Evolutionary conservation across 2,329 filamentous ascomycete genomes (phyloP).

Genomic region (Pseudogymnoascus sp.): DNA sequence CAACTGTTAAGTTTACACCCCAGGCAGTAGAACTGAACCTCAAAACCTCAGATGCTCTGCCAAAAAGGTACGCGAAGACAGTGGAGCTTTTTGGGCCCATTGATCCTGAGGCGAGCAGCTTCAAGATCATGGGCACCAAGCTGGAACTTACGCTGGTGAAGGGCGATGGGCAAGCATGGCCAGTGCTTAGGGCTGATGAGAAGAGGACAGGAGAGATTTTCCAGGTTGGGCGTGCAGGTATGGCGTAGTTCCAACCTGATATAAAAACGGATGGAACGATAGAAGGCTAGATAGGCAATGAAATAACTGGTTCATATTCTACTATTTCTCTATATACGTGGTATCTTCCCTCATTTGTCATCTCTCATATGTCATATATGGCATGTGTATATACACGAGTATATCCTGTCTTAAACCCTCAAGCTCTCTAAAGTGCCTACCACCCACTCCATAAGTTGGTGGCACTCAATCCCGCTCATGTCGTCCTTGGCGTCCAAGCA

Average conservation of each 20-base stretch:
- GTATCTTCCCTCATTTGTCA: not conserved
- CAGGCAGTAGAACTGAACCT: conserved; percentile 68
- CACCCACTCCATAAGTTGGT: conserved; percentile 36
- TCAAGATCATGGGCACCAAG: conserved; percentile 65
- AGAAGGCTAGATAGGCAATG: not conserved
- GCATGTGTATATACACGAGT: conserved; percentile 5
- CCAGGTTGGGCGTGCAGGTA: conserved; percentile 76
- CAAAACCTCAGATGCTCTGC: conserved; percentile 65
- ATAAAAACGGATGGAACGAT: not conserved
- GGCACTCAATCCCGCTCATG: conserved; percentile 32
- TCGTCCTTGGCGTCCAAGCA: conserved; percentile 34
- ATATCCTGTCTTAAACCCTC: conserved; percentile 18
- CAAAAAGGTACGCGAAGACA: conserved; percentile 69
- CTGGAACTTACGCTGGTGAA: conserved; percentile 60
- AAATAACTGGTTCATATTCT: not conserved
- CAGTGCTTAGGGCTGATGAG: conserved; percentile 60
- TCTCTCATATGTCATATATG: conserved; percentile 1
- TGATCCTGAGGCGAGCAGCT: conserved; percentile 56
- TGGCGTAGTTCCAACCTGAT: not conserved
- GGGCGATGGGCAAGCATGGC: conserved; percentile 59
- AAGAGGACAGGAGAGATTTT: conserved; percentile 70
- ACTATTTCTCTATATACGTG: not conserved
- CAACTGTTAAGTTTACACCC: conserved; percentile 62
- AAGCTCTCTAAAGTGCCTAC: conserved; percentile 36
- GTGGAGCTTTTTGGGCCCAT: conserved; percentile 74